Evolutionary conservation across 1,284 basidiomycete genomes (phyloP), one percentile per base, ranked within the genome.

Genomic region (Cryptococcus wingfieldii): DNA sequence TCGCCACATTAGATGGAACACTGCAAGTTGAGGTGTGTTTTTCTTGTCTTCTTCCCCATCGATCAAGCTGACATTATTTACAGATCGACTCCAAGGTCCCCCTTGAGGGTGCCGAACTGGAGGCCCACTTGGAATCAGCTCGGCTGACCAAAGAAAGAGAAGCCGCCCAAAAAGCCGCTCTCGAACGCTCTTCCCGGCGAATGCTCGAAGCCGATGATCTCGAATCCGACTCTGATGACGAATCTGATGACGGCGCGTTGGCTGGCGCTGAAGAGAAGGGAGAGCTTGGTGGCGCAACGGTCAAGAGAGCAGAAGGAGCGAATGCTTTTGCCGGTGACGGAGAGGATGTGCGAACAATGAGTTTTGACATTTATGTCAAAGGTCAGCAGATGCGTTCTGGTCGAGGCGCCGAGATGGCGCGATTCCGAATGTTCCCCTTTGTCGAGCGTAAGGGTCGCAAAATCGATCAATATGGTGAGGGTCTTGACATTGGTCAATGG

Each of bases 381-480:
- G 96, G 94, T 6, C 89, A 94, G 68, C 86, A 92, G 38, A 86
- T 86, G 47, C 87, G 88, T 61, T 38, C 85, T 81, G 53, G 81
- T 79, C 31, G 86, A 85, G 59, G 59, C 7, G 69, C 64, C n/a
- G 68, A 65, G 43, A 69, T 72, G 66, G 68, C 83, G 5, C 59
- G 95, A 43, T 98, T 89, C 75, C 83, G 96, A 63, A 97, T 98
- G 89, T 98, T 98, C 77, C 96, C 96, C 0, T 92, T 92, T 67
- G 85, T 96, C 39, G 95, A 98, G 77, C 87, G 90, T 72, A 81
- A 87, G 72, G 93, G 89, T 68, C 81, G 91, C 61, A 83, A 89
- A 63, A 88, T 98, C 16, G 96, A 99, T 73, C 89, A 89, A 61
- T 99, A 92, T 73, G 96, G 96, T 1, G 96, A 99, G 79, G 88